Conservation (phyloP, 257 asterid species). For the Cordia subcordata region DNA sequence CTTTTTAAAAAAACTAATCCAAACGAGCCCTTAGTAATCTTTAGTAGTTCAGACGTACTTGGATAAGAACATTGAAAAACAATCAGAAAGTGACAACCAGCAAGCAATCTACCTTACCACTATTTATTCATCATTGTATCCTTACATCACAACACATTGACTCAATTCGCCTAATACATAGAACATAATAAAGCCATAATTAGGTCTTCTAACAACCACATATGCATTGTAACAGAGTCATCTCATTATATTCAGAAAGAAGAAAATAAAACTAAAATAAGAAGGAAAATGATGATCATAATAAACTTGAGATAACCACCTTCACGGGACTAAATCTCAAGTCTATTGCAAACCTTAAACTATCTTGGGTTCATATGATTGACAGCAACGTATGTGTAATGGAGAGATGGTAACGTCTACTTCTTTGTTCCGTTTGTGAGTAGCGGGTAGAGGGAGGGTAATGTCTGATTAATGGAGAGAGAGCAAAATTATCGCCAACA, state of each 20-base stretch:
- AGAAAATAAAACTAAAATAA: background rate
- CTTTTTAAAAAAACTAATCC: too few species aligned
- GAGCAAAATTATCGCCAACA: too few species aligned
- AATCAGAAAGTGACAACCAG: constrained; percentile 11
- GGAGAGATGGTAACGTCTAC: too few species aligned
- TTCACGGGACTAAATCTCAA: constrained; percentile 89
- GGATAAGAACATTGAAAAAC: constrained; percentile 8
- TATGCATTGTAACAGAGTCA: background rate
- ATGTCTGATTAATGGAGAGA: too few species aligned
- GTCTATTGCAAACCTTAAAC: constrained; percentile 62
- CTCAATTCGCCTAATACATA: constrained; percentile 69
- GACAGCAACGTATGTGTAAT: too few species aligned
- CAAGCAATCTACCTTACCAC: constrained; percentile 73
- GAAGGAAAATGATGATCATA: constrained; percentile 2
- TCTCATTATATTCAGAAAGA: background rate
- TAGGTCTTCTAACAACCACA: background rate
- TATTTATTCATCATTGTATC: constrained; percentile 93
- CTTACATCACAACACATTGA: constrained; percentile 99
- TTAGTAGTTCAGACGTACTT: constrained; percentile 28
- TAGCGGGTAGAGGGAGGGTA: too few species aligned
- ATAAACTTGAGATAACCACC: constrained; percentile 35
- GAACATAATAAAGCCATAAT: constrained; percentile 13
- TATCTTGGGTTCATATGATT: too few species aligned
- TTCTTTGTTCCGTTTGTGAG: too few species aligned
- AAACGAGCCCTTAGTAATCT: too few species aligned